Evolutionary conservation across 108 stramenopile species (phyloP).

Genomic region (Pseudonitzschia multiseries): DNA sequence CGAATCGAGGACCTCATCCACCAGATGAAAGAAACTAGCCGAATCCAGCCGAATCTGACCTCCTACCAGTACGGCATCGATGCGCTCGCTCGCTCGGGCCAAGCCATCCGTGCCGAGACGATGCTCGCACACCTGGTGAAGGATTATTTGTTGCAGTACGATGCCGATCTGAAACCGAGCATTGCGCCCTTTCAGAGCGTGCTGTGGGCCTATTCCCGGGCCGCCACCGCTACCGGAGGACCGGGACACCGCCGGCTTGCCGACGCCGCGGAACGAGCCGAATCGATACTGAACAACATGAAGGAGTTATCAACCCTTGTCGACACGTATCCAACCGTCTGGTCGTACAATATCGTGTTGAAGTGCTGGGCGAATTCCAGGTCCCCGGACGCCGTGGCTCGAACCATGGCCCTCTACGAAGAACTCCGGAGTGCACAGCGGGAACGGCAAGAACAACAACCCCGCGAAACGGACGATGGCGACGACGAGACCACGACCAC

Average conservation of each 20-base stretch:
- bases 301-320: slow-evolving; percentile 20
- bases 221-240: background rate
- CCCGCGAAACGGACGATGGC: background rate
- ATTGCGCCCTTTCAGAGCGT: slow-evolving; percentile 34
- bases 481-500: background rate
- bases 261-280: slow-evolving; percentile 35
- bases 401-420: slow-evolving; percentile 21
- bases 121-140: slow-evolving; percentile 24
- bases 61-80: slow-evolving; percentile 34
- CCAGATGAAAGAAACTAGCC: slow-evolving; percentile 19
- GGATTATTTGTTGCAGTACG: slow-evolving; percentile 32
- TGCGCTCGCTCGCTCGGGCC: slow-evolving; percentile 19
- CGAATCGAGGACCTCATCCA: slow-evolving; percentile 16
- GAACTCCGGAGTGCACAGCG: slow-evolving; percentile 4
- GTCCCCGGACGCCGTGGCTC: background rate
- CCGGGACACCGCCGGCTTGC: slow-evolving; percentile 8
- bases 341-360: slow-evolving; percentile 33
- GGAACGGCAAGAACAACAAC: background rate
- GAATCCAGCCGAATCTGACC: slow-evolving; percentile 14
- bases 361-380: slow-evolving; percentile 33
- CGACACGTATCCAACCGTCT: slow-evolving; percentile 19
- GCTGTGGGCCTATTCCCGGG: slow-evolving; percentile 29
- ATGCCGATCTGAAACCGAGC: slow-evolving; percentile 35
- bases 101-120: slow-evolving; percentile 26
- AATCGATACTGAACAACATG: slow-evolving; percentile 37